Base-by-base conservation (phyloP, 2,329 filamentous ascomycete genomes). In the Epichloe baconii region DNA sequence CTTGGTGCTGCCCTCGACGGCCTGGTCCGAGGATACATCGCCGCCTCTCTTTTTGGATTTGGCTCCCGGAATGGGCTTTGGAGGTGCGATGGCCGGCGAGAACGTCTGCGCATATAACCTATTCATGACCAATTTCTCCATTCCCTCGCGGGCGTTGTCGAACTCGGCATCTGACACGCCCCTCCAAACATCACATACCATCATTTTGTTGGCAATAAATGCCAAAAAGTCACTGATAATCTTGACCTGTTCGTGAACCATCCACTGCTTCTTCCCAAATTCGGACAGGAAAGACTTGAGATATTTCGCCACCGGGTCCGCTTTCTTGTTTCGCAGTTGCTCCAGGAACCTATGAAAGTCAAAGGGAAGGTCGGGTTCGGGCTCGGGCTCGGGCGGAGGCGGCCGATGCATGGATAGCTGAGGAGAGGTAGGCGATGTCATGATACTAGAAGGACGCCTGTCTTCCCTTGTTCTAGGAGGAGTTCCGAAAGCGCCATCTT, bases 91-190 rank as follows among this genome's bases (percentile, higher is more conserved):
- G 14, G 88, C 88, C 0, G 93, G 93, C 0, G 91, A 96, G 65
- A 98, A 98, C 0, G 93, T 97, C 67, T 98, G 93, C 1, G 83
- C 82, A 67, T 98, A 98, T 4, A 98, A 72, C 52, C 94, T 77
- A 65, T 98, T 98, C 94, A 98, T 98, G 58, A 98, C 94, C 4
- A 98, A 77, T 66, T 98, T 98, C 71, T 98, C 93, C 93, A 98
- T 98, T 36, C 93, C 93, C 70, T 98, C 93, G 59, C 90, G 83
- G 14, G 93, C 93, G 66, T 98, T 98, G 67, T 98, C 93, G 60
- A 98, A 98, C 62, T 98, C 93, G 38, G 88, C 88, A 65, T 98
- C 93, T 0, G 90, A 95, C 0, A 97, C 88, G 36, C 93, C 88
- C 52, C 87, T 82, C 93, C 93, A 98, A 3, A 98, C 88, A 55